Conservation (phyloP, 2,329 filamentous ascomycete species). For the Colletotrichum tropicicola region DNA sequence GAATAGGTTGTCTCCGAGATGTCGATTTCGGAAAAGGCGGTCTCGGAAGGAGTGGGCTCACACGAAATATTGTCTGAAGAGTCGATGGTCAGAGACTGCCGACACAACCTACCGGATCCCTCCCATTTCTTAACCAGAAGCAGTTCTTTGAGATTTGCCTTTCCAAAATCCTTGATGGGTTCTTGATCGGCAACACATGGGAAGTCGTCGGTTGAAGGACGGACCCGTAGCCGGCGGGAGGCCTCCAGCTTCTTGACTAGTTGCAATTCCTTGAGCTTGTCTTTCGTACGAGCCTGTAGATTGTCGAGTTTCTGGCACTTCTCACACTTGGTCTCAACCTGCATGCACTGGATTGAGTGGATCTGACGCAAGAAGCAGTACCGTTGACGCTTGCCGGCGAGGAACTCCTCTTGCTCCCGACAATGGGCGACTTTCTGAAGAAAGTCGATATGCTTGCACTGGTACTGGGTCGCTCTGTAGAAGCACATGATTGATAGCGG, state of each 20-base stretch:
- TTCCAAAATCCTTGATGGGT: too few species aligned
- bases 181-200: too few species aligned
- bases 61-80: too few species aligned
- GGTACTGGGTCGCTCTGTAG: conserved; percentile 31
- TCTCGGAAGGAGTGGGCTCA: neutral
- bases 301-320: conserved; percentile 20
- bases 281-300: neutral
- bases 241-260: neutral
- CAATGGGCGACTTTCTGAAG: conserved; percentile 20
- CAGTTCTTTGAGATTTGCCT: too few species aligned
- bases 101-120: too few species aligned
- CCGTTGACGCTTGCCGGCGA: neutral
- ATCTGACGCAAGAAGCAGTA: neutral
- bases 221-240: too few species aligned
- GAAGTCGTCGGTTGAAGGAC: too few species aligned
- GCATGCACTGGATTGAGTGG: conserved; percentile 18
- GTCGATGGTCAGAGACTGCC: too few species aligned
- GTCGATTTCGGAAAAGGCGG: neutral
- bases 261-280: conserved; percentile 1
- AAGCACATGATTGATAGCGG: conserved; percentile 32
- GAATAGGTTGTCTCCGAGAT: neutral
- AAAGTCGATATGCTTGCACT: conserved; percentile 30
- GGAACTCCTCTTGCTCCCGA: conserved; percentile 6
- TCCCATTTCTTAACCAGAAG: too few species aligned
- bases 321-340: neutral